These are phyloP conservation scores for Monosporascus cannonballus DNA, from an alignment of 2,329 filamentous ascomycete species.

Conservation along the genomic window DNA sequence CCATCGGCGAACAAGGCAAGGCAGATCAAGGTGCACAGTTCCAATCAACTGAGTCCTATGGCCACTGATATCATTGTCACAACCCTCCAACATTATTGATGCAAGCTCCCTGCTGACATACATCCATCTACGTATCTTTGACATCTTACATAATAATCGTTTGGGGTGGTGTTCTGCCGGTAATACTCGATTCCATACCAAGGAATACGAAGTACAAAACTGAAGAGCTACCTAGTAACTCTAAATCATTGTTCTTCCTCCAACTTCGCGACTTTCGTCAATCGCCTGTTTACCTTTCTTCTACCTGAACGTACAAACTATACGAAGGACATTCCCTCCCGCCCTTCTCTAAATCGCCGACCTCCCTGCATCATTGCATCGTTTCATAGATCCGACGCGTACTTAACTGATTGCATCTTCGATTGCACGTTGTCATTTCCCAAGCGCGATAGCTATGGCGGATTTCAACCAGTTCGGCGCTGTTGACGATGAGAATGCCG, in stretches of 20 bases:
- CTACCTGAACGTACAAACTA: background rate
- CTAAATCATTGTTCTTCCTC: background rate
- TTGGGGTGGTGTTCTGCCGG: too few species aligned
- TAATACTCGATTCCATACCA: too few species aligned
- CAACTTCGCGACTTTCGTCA: background rate
- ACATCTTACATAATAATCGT: too few species aligned
- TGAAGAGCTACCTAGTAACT: too few species aligned
- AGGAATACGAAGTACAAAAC: too few species aligned
- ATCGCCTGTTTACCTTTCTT: background rate
- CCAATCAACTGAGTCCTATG: too few species aligned
- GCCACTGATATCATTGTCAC: too few species aligned
- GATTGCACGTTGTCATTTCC: background rate
- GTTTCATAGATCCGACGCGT: background rate
- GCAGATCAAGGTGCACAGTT: too few species aligned
- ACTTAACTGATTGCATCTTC: background rate
- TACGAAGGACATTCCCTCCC: background rate
- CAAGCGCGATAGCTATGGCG: slow-evolving; percentile 44
- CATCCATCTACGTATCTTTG: too few species aligned
- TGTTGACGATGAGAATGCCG: slow-evolving; percentile 73
- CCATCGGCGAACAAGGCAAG: too few species aligned
- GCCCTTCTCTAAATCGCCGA: background rate
- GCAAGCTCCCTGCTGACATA: too few species aligned
- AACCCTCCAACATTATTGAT: too few species aligned
- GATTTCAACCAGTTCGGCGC: slow-evolving; percentile 66
- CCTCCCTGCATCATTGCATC: background rate